Evolutionary conservation across 805 yeast genomes (phyloP), one percentile per base, ranked within the genome.

Genomic region (Cyberlindnera maritima): DNA sequence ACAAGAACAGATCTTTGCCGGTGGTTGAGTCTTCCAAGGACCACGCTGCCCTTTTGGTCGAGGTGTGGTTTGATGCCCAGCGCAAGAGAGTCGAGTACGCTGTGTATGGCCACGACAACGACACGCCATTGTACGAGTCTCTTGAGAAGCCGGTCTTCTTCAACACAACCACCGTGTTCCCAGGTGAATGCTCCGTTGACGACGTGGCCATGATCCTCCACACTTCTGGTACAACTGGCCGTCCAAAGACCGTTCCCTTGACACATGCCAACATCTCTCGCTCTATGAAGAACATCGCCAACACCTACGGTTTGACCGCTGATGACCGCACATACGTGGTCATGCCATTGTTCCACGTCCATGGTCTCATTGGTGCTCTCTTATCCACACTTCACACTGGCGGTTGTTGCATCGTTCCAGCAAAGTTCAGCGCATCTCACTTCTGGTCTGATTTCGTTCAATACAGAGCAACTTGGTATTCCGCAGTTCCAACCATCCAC

Each of bases 291-390:
- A 84, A 84, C 68, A 81, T 84, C 50, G 65, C 75, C 3, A 69
- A 72, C 47, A 81, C 88, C 3, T 84, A 84, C 62, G 67, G 70
- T 23, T 63, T 84, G 40, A 62, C 75, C 3, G 46, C 66, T 0
- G 48, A 57, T 13, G 91, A 84, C 59, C 62, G 75, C 26, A 70
- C 84, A 2, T 83, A 81, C 57, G 64, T 84, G 36, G 88, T 84
- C 21, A 84, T 84, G 91, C 91, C 91, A 1, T 64, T 84, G 34
- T 84, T 84, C 72, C 91, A 84, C 58, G 89, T 84, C 31, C 91
- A 84, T 60, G 91, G 91, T 0, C 66, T 84, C 40, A 75, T 83
- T 52, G 85, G 86, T 47, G 87, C 85, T 0, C 65, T 83, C 23
- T 57, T 84, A 39, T 78, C 86, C 1, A 79, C 89, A 0, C 68